Base-by-base conservation (phyloP, 1,284 basidiomycete species). In the Rhodotorula sp. region DNA sequence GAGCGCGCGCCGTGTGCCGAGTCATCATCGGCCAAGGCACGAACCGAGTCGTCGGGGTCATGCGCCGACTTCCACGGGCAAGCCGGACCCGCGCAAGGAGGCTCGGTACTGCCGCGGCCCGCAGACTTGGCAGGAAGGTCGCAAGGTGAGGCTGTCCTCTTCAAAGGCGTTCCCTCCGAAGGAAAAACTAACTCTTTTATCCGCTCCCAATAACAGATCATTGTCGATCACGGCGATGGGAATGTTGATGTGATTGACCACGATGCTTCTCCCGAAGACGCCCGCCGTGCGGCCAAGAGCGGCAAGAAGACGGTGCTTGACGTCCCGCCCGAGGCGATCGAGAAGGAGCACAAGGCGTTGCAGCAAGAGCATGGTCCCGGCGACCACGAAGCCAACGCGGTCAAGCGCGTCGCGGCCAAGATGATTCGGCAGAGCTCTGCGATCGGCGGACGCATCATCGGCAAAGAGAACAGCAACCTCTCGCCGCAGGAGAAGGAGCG, bases 141-240 rank as follows among this genome's bases (percentile, higher is more conserved):
- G 68, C 49, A 77, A 76, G 72, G 73, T 75, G 16, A 12, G 63
- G n/a, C n/a, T 54, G 5, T 21, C 21, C 23, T 10, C 29, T 8
- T 57, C 49, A 4, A 15, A 26, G 21, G 49, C 16, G 12, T 29
- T 64, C 21, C 34, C 23, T 21, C 39, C 23, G 2, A 16, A 54
- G 23, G 12, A 15, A 16, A 16, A 7, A 23, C 16, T 23, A 16
- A 23, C 39, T 39, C 18, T 3, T 5, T 29, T 3, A 23, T 31
- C 5, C n/a, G 21, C 48, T 8, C 6, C 18, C 63, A 14, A 43
- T 8, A n/a, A 56, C 54, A 76, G 70, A 70, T 77, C 61, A 75
- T 79, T 56, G 72, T 77, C 57, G 78, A 79, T 47, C 73, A 68
- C 46, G 66, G 72, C 49, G 65, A 77, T 26, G 78, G 78, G 56